Evolutionary conservation across 495 filamentous ascomycete species (phyloP).

Genomic region (Penicillium fimorum): DNA sequence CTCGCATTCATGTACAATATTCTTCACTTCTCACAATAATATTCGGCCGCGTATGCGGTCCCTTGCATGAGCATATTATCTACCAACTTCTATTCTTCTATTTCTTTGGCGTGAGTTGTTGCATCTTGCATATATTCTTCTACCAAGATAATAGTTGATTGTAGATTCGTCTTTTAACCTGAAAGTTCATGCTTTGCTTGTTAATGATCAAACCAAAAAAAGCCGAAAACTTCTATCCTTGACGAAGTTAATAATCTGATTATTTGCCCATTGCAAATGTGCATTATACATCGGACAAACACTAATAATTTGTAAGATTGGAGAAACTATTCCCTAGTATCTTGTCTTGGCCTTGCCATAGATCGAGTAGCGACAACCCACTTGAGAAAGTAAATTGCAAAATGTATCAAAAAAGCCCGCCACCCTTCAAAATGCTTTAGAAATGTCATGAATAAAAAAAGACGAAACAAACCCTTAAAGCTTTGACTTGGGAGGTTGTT

Average conservation of each 20-base stretch:
- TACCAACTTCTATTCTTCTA: too few species aligned
- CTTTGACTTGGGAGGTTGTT: constrained; percentile 55
- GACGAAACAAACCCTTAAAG: constrained; percentile 35
- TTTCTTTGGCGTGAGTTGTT: too few species aligned
- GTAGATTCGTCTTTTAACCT: too few species aligned
- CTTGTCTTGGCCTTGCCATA: background rate
- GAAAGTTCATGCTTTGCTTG: too few species aligned
- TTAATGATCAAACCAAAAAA: too few species aligned
- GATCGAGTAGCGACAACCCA: background rate
- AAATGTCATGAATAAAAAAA: background rate
- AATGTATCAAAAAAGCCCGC: background rate
- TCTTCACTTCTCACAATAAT: background rate
- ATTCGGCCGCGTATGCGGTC: background rate
- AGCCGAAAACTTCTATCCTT: background rate
- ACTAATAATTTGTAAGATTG: background rate
- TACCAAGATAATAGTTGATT: too few species aligned
- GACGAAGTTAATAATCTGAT: too few species aligned
- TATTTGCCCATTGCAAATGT: too few species aligned
- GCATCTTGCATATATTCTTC: too few species aligned
- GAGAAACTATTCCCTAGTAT: background rate
- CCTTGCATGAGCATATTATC: too few species aligned
- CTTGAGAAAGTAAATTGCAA: background rate
- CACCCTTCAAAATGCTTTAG: background rate
- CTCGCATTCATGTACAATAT: background rate
- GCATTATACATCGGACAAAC: background rate